Percentiles rank a stretch among this genome's conserved stretches.
These are phyloP conservation scores for Withania somnifera DNA, from an alignment of 305 asterid species.

Conservation along the genomic window DNA sequence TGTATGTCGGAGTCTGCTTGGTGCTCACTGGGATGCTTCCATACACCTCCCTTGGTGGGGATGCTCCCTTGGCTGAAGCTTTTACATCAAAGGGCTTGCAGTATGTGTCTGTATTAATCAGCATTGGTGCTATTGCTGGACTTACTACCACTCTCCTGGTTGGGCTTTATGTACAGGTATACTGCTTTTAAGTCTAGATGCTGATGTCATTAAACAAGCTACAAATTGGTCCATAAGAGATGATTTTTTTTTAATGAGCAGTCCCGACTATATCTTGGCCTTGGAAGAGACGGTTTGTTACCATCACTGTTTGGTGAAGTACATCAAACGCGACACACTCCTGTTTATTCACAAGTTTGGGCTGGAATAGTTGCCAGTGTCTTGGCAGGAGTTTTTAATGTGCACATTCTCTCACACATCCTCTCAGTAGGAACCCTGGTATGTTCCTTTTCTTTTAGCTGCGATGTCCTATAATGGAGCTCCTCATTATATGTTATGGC, in stretches of 20 bases:
- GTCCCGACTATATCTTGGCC: constrained; percentile 94
- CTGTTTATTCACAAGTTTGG: constrained; percentile 85
- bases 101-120: constrained; percentile 39
- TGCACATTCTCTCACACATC: constrained; percentile 51
- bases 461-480: not conserved
- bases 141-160: constrained; percentile 73
- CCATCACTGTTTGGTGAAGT: constrained; percentile 72
- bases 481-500: not conserved
- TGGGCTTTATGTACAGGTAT: constrained; percentile 90
- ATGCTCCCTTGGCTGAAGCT: constrained; percentile 91
- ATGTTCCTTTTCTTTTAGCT: not conserved
- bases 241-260: constrained; percentile 14
- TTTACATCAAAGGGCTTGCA: constrained; percentile 51
- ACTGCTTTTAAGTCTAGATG: not conserved
- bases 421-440: constrained; percentile 35
- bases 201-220: not conserved
- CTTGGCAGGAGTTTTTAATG: constrained; percentile 65
- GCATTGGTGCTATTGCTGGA: constrained; percentile 61
- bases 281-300: constrained; percentile 92
- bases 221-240: not conserved
- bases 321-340: constrained; percentile 72
- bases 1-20: constrained; percentile 77
- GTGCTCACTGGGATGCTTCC: constrained; percentile 97
- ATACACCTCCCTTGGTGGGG: constrained; percentile 73
- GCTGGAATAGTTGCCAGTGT: constrained; percentile 70